phyloP scores from a whole-genome alignment of 306 rosid species.

The Abrus pulchellus region DNA sequence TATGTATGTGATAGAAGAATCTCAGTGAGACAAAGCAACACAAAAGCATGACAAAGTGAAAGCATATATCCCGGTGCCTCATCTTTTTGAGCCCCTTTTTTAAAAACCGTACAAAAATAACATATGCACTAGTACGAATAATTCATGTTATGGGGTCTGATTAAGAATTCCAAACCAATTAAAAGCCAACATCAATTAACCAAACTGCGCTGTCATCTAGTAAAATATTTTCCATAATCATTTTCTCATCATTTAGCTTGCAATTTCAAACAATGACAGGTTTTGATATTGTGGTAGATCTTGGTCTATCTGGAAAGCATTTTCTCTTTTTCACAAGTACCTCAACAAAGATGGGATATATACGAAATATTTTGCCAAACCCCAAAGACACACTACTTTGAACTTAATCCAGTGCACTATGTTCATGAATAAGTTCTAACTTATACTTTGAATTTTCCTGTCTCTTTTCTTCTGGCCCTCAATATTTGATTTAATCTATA shows the following conservation, averaged over 20 bases:
- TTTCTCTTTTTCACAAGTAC: conserved; percentile 39
- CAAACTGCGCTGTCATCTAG: conserved; percentile 35
- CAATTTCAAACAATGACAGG: conserved; percentile 20
- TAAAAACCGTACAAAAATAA: conserved; percentile 51
- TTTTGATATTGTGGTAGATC: not conserved
- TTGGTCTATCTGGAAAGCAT: conserved; percentile 37
- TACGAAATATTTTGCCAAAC: conserved; percentile 30
- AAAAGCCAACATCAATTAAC: conserved; percentile 41
- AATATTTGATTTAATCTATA: conserved; percentile 5
- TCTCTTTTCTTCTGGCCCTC: conserved; percentile 10
- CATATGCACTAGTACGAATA: conserved; percentile 49
- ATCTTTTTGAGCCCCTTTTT: conserved; percentile 34
- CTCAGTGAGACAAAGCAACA: conserved; percentile 55
- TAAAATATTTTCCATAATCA: conserved; percentile 34
- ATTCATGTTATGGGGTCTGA: conserved; percentile 47
- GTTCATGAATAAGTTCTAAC: conserved; percentile 48
- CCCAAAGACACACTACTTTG: conserved; percentile 31
- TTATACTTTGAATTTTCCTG: conserved; percentile 40
- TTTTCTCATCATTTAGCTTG: conserved; percentile 44
- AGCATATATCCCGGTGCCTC: conserved; percentile 57
- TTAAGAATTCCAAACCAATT: conserved; percentile 50
- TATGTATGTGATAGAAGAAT: conserved; percentile 56
- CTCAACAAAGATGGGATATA: conserved; percentile 35
- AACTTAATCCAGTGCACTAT: conserved; percentile 35
- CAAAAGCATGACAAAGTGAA: conserved; percentile 52